phyloP scores from a whole-genome alignment of 768 basidiomycete genomes.

The Calvatia gigantea region DNA sequence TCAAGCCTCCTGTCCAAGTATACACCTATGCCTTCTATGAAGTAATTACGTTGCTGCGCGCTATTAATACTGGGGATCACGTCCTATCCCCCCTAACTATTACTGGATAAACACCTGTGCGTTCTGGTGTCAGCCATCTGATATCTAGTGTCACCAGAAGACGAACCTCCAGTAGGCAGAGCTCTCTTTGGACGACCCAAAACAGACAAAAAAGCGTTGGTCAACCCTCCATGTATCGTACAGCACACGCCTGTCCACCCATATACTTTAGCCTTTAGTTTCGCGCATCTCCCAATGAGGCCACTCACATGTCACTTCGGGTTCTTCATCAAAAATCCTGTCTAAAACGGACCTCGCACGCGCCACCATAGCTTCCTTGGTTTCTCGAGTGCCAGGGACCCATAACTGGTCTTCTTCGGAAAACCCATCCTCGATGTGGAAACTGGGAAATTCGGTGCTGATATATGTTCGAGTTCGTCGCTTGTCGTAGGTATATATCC shows the following conservation, averaged over 20 bases:
- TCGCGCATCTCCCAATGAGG: neutral
- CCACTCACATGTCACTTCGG: slow-evolving; percentile 43
- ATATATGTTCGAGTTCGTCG: slow-evolving; percentile 51
- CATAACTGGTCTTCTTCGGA: slow-evolving; percentile 63
- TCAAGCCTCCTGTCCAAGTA: neutral
- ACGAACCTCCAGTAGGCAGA: slow-evolving; percentile 64
- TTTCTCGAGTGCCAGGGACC: slow-evolving; percentile 53
- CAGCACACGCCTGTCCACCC: slow-evolving; percentile 53
- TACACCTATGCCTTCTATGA: neutral
- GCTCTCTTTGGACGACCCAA: slow-evolving; percentile 41
- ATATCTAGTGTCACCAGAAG: neutral
- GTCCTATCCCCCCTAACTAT: slow-evolving; percentile 2
- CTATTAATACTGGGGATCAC: neutral
- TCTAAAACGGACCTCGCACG: slow-evolving; percentile 55
- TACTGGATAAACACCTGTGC: slow-evolving; percentile 5
- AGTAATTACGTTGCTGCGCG: neutral
- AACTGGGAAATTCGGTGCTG: slow-evolving; percentile 42
- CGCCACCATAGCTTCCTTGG: slow-evolving; percentile 35
- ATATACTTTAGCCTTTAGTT: neutral
- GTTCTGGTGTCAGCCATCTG: neutral
- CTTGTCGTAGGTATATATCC: slow-evolving; percentile 70
- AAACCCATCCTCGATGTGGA: slow-evolving; percentile 54
- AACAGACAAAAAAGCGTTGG: slow-evolving; percentile 49
- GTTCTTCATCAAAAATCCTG: slow-evolving; percentile 45
- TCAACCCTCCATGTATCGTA: slow-evolving; percentile 63